A percentile compares a stretch with the other conserved stretches of the same genome.
Conservation (phyloP, 768 basidiomycete genomes). For the Kwoniella shandongensis region DNA sequence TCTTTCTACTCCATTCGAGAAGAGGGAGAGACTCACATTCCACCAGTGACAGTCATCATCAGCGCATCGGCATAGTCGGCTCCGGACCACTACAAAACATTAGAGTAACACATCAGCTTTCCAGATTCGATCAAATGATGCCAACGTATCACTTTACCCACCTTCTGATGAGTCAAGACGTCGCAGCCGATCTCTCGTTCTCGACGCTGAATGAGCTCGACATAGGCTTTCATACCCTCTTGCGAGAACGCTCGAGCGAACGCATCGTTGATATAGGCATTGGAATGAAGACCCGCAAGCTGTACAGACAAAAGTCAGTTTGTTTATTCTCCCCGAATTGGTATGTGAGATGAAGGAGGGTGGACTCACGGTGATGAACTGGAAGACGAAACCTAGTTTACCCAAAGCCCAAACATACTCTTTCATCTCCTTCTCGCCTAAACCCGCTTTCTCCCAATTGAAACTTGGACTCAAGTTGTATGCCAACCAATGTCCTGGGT, state of each 20-base stretch:
- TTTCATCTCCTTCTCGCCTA: conserved; percentile 80
- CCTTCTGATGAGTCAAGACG: conserved; percentile 96
- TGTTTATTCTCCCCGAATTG: background rate
- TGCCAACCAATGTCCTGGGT: conserved; percentile 88
- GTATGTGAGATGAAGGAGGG: background rate
- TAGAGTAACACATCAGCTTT: conserved; percentile 8
- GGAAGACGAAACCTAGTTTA: conserved; percentile 96
- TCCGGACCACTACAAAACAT: conserved; percentile 78
- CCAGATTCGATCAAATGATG: background rate
- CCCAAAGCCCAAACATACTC: conserved; percentile 86
- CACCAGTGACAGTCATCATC: conserved; percentile 95
- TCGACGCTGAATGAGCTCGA: conserved; percentile 85
- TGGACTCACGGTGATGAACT: conserved; percentile 61
- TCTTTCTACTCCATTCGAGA: background rate
- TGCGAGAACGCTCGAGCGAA: conserved; percentile 85
- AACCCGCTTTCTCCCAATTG: conserved; percentile 72
- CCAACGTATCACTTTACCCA: too few relatives aligned
- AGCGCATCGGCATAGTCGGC: conserved; percentile 88
- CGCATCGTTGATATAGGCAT: conserved; percentile 90
- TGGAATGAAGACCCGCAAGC: conserved; percentile 96
- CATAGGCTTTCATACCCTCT: conserved; percentile 99
- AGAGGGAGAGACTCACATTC: conserved; percentile 62
- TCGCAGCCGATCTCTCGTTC: conserved; percentile 93
- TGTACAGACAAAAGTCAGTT: conserved; percentile 49
- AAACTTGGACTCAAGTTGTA: conserved; percentile 90